These are phyloP conservation scores for Murraya koenigii DNA, from an alignment of 345 rosid species.

Conservation along the genomic window DNA sequence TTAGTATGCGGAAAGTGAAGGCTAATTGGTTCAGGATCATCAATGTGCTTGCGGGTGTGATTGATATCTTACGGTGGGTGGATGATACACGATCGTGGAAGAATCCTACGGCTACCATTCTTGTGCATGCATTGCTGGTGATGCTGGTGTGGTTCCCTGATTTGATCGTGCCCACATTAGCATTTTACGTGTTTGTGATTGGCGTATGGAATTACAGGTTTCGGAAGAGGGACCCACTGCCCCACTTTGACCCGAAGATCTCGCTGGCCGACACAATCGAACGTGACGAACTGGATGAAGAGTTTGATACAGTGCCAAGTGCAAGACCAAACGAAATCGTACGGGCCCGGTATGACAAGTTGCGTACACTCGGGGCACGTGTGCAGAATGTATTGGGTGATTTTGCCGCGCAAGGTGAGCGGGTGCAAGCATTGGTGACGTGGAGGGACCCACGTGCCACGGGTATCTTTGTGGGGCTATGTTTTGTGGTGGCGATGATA, in stretches of 20 bases:
- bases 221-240: constrained; percentile 44
- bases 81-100: constrained; percentile 78
- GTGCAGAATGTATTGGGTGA: constrained; percentile 70
- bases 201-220: constrained; percentile 80
- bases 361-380: constrained; percentile 49
- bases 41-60: constrained; percentile 50
- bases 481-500: constrained; percentile 67
- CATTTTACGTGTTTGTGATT: constrained; percentile 70
- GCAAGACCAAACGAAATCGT: constrained; percentile 42
- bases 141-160: constrained; percentile 83
- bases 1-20: constrained; percentile 79
- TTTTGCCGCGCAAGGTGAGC: constrained; percentile 72
- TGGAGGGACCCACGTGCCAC: constrained; percentile 91
- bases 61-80: constrained; percentile 69
- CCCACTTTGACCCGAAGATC: constrained; percentile 72
- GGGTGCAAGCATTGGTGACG: constrained; percentile 71
- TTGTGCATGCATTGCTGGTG: constrained; percentile 70
- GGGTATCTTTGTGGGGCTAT: constrained; percentile 64
- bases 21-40: constrained; percentile 80
- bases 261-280: constrained; percentile 58
- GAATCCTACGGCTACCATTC: constrained; percentile 68
- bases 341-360: constrained; percentile 55
- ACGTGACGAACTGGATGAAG: constrained; percentile 67
- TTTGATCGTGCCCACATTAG: constrained; percentile 62
- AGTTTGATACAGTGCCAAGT: constrained; percentile 67